Conservation (phyloP, 345 rosid genomes). For the Chamaenerion angustifolium region DNA sequence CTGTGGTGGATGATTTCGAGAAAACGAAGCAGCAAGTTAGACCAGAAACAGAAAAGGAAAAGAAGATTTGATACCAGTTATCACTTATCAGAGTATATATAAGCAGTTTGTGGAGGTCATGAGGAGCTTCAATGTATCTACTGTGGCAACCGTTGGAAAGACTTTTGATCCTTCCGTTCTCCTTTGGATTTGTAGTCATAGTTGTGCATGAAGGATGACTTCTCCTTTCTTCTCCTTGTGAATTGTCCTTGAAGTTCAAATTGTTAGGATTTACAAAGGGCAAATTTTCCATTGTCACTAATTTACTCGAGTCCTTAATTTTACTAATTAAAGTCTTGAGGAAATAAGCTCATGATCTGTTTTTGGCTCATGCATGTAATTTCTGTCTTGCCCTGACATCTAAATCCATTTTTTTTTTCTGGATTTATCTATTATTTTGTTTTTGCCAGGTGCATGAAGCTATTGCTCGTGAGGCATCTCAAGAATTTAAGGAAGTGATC, state of each 20-base stretch:
- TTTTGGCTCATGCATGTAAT: too few species aligned
- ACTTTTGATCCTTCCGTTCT: conserved; percentile 64
- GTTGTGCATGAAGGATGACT: too few species aligned
- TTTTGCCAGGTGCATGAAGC: conserved; percentile 60
- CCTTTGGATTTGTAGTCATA: not conserved
- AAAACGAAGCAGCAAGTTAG: conserved; percentile 52
- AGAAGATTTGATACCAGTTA: conserved; percentile 72
- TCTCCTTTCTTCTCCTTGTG: too few species aligned
- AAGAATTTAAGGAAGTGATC: conserved; percentile 48
- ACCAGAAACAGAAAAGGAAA: conserved; percentile 55
- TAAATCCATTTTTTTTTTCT: not conserved
- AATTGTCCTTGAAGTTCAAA: too few species aligned
- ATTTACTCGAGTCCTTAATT: too few species aligned
- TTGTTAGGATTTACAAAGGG: conserved; percentile 1
- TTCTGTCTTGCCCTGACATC: too few species aligned
- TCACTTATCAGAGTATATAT: conserved; percentile 87
- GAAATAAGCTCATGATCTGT: too few species aligned
- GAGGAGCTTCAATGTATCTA: conserved; percentile 63
- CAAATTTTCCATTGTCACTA: too few species aligned
- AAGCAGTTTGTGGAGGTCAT: conserved; percentile 79
- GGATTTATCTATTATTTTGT: not conserved
- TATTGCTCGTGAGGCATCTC: conserved; percentile 56
- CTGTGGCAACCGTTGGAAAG: conserved; percentile 64
- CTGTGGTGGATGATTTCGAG: conserved; percentile 78
- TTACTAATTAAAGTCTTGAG: too few species aligned